A percentile compares a stretch with the other conserved stretches of the same genome.
Conservation (phyloP, 192 early-diverging fungal species). For the Dimargaris cristalligena region DNA sequence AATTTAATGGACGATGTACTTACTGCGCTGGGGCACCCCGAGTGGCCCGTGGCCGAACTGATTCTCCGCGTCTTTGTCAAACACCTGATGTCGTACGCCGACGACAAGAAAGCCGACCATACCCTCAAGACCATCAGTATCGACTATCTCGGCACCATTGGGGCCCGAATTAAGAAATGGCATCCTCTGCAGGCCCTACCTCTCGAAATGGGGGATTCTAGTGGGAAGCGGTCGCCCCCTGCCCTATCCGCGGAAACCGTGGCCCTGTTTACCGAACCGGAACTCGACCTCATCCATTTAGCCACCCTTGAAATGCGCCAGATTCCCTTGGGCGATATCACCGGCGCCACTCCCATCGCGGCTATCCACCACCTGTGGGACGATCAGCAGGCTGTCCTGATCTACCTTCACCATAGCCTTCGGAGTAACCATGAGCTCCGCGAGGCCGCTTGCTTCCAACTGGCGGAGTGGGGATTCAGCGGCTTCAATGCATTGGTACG, state of each 20-base stretch:
- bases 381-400: not conserved
- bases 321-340: not conserved
- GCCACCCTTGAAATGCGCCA: not conserved
- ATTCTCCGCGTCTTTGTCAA: constrained; percentile 46
- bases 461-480: not conserved
- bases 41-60: constrained; percentile 80
- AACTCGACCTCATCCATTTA: not conserved
- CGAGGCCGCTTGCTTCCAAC: constrained; percentile 1
- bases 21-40: constrained; percentile 54
- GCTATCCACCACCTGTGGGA: constrained; percentile 9
- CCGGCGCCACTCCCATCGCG: not conserved
- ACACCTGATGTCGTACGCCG: constrained; percentile 46
- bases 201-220: too few species aligned
- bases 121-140: constrained; percentile 38
- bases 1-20: constrained; percentile 54
- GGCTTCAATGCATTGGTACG: not conserved
- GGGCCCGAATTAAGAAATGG: constrained; percentile 29
- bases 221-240: too few species aligned
- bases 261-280: not conserved
- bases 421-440: not conserved
- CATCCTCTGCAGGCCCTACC: not conserved
- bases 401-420: not conserved
- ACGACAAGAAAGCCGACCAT: constrained; percentile 40
- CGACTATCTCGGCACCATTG: constrained; percentile 42
- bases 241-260: not conserved